Conservation (phyloP, 2,329 filamentous ascomycete genomes). For the Bretziella fagacearum region DNA sequence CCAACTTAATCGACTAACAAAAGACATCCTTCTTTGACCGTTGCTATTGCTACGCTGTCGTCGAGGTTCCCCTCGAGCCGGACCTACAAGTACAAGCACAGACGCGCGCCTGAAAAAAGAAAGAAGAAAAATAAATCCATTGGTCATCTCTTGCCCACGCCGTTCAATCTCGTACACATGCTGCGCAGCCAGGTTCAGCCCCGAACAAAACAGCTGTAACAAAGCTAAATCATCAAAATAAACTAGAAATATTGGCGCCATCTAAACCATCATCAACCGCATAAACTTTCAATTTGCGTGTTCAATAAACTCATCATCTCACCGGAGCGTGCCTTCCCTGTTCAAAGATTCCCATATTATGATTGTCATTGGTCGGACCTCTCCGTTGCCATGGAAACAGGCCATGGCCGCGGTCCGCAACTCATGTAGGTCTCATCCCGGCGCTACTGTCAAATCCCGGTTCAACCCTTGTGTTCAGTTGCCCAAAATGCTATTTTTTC, state of each 20-base stretch:
- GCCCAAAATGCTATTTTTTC: not conserved
- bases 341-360: not conserved
- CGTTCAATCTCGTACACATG: not conserved
- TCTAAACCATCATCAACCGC: not conserved
- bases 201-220: not conserved
- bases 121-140: too few species aligned
- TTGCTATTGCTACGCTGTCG: constrained; percentile 8
- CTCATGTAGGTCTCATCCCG: constrained; percentile 7
- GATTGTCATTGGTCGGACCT: constrained; percentile 8
- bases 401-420: constrained; percentile 9
- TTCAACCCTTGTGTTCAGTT: not conserved
- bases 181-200: not conserved
- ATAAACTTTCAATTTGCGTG: constrained; percentile 3
- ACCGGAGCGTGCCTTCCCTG: not conserved
- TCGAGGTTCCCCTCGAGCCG: constrained; percentile 2
- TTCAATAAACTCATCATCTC: not conserved
- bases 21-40: not conserved
- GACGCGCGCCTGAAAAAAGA: not conserved
- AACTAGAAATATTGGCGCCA: not conserved
- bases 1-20: not conserved
- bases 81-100: not conserved
- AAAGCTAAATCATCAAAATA: not conserved
- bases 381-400: constrained; percentile 15
- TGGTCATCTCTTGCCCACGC: not conserved
- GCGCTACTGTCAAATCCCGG: constrained; percentile 10